Base-by-base conservation (phyloP, 768 basidiomycete species). In the Boletus rubropictus region DNA sequence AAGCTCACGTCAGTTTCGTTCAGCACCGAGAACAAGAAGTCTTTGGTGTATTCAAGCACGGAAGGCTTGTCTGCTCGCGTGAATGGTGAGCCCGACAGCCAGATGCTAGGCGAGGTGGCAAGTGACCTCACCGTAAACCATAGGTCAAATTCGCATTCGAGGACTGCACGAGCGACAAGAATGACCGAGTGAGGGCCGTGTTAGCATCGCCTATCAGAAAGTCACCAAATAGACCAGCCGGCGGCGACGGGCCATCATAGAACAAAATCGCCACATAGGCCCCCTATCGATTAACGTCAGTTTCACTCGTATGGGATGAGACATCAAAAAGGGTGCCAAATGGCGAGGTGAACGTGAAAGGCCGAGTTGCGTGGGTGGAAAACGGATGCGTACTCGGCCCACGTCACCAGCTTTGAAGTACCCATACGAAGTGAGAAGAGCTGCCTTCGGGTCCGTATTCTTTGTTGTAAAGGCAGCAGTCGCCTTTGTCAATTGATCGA, bases 161-260 rank as follows among this genome's bases (percentile, higher is more conserved):
- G n/a, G 55, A 53, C 20, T 55, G 39, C 24, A 66, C 50, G 2
- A 65, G 56, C 21, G 65, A 67, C 25, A 48, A 33, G 37, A 55
- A 61, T 4, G 57, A 61, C 15, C 59, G 55, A 21, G 59, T 50
- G 34, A 54, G 54, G 20, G 60, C 51, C 3, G 42, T 39, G 22
- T 56, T 7, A 18, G 40, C 46, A 21, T 37, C 37, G 33, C 50
- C 34, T 5, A 52, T 56, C 49, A 64, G 12, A 12, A 81, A 66
- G 8, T 31, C 47, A 12, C 67, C 61, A 29, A 66, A 67, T 4
- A 57, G 40, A 21, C 61, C 59, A 10, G 46, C 25, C 25, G 60
- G 64, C 20, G 56, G 55, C 14, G 49, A 44, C 33, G 64, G 80
- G 1, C 53, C 76, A 54, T 84, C 77, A 53, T 85, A 84, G 62